phyloP scores from a whole-genome alignment of 148 eudicot species.

The Rhododendron griersonianum region DNA sequence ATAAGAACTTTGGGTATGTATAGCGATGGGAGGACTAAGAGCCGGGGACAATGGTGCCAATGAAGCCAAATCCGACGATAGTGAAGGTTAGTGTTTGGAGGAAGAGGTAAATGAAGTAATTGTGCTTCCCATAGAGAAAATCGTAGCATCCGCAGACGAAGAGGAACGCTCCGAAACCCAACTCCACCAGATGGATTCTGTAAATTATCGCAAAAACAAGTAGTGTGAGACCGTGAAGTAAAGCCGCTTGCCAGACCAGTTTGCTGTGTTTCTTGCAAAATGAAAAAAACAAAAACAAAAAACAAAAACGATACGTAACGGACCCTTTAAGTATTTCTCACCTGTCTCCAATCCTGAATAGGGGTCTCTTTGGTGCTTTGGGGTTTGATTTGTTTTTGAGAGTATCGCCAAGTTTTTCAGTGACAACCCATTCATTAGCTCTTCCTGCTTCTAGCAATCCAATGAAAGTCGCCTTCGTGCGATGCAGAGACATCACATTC shows the following conservation, averaged over 20 bases:
- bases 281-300: neutral
- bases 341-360: constrained; percentile 73
- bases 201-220: neutral
- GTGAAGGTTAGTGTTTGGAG: constrained; percentile 78
- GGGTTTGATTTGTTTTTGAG: constrained; percentile 53
- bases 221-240: neutral
- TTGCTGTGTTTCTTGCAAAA: neutral
- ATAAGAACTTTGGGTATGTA: neutral
- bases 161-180: constrained; percentile 73
- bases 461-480: constrained; percentile 89
- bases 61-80: constrained; percentile 85
- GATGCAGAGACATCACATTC: constrained; percentile 96
- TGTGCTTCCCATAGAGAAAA: constrained; percentile 60
- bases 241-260: neutral
- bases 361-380: constrained; percentile 47
- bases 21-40: constrained; percentile 13
- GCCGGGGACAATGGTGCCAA: constrained; percentile 79
- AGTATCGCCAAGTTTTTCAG: constrained; percentile 91
- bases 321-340: constrained; percentile 6
- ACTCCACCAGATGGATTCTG: constrained; percentile 74
- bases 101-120: constrained; percentile 82
- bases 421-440: constrained; percentile 96
- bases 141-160: constrained; percentile 78
- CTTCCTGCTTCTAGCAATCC: constrained; percentile 86
- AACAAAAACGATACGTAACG: neutral